Base-by-base conservation (phyloP, 176 grass and related monocot species). In the Melocanna baccifera region DNA sequence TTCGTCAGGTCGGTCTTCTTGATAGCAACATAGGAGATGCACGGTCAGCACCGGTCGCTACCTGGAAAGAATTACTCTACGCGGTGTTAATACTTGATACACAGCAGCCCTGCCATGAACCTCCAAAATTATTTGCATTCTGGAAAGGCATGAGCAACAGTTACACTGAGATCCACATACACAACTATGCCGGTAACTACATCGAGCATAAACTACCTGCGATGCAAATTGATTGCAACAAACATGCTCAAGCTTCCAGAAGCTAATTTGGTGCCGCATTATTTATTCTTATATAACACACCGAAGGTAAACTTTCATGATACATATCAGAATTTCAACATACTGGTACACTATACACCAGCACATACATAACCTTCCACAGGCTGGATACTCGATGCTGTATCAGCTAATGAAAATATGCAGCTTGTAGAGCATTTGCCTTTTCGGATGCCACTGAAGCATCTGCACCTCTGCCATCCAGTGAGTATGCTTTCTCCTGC, bases 401-500 rank as follows among this genome's bases (percentile, higher is more conserved):
- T 40, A 78, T 61, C 12, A 20, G 12, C 73, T 87, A 75, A 14
- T 15, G 39, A 57, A 79, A 89, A 73, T 78, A 75, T 64, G 81
- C 29, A 58, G 71, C 61, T 70, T 85, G 75, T 45, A 94, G 84
- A 82, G 43, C 76, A 71, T 89, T 85, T 51, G 81, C 84, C 81
- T 85, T 85, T 51, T 89, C 78, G 0, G 84, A 76, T 76, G 87
- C 89, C 25, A 71, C 56, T 0, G 52, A 77, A 82, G 89, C 89
- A 76, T 91, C 81, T n/a, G 29, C 25, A 1, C 8, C 36, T 69
- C 78, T 83, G 69, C 92, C 92, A 30, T 85, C 87, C 59, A 75
- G 34, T 12, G 81, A 37, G 66, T 89, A 89, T 26, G 89, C 84
- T 77, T 89, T 89, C 53, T 48, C 92, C 92, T 91, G 81, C 2